Base-by-base conservation (phyloP, 305 asterid genomes). In the Rubia balearica region DNA sequence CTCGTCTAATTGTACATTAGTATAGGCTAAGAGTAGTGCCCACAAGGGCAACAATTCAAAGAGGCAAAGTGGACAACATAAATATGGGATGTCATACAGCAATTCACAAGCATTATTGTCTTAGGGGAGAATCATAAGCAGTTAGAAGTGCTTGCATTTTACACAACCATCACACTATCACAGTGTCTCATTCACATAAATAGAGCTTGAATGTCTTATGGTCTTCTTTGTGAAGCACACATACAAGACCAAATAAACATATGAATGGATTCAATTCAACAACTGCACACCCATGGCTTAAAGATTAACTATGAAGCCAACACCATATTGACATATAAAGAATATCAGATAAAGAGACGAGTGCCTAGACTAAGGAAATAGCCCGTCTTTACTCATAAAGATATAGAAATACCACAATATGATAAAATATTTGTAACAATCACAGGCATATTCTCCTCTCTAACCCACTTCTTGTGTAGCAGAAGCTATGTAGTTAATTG, bases 121-220 rank as follows among this genome's bases (percentile, higher is more conserved):
- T 27, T 51, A 48, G 53, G 62, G 60, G 46, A 21, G 65, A 16
- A 61, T 10, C 63, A 49, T 11, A 21, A 68, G 63, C 56, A 69
- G 46, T 12, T 16, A 33, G 19, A n/a, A 9, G 19, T 10, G 27
- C 60, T 64, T n/a, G 38, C 49, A 65, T 19, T 17, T 42, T 24
- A 65, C 10, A 13, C 24, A 65, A 2, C 55, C 36, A n/a, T n/a
- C n/a, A n/a, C n/a, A n/a, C n/a, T n/a, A 42, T n/a, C 13, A 3
- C 17, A n/a, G 22, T 64, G 3, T 38, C 51, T 38, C 16, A 40
- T 63, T 61, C 8, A 14, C 43, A 30, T 2, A 61, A 33, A 61
- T 61, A 6, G 27, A 30, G 10, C 48, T 62, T 36, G 19, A 64
- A 33, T 64, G 42, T 36, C 12, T 63, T 63, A 16, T 6, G 67